Evolutionary conservation across 345 rosid genomes (phyloP).

Genomic region (Euphorbia pulcherrima): DNA sequence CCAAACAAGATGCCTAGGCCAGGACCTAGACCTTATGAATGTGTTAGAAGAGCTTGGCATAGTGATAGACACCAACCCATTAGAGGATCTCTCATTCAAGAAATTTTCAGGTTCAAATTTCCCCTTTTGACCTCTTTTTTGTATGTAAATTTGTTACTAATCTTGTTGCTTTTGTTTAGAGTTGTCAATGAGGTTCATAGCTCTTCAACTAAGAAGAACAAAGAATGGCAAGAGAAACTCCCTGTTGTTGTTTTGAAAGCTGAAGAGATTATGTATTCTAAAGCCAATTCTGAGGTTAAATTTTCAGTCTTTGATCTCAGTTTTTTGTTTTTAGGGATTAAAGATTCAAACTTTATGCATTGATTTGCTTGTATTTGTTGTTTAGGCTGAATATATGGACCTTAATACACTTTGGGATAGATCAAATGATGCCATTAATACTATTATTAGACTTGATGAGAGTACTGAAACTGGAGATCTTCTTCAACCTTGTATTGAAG

Average conservation of each 20-base stretch:
- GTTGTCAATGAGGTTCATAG: slow-evolving; percentile 54
- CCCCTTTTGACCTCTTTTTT: background rate
- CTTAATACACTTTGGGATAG: slow-evolving; percentile 52
- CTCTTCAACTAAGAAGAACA: slow-evolving; percentile 55
- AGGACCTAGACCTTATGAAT: slow-evolving; percentile 69
- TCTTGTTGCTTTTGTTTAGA: slow-evolving; percentile 26
- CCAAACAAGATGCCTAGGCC: slow-evolving; percentile 59
- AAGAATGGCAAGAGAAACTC: slow-evolving; percentile 74
- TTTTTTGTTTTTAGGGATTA: too few species aligned
- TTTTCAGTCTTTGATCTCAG: background rate
- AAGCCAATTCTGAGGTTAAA: slow-evolving; percentile 66
- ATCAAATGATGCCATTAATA: slow-evolving; percentile 60
- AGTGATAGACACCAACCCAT: slow-evolving; percentile 77
- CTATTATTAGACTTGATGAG: slow-evolving; percentile 57
- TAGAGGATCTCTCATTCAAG: slow-evolving; percentile 67
- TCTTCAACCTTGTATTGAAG: slow-evolving; percentile 75
- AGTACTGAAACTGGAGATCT: slow-evolving; percentile 54
- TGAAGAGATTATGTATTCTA: slow-evolving; percentile 70
- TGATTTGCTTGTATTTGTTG: slow-evolving; percentile 5
- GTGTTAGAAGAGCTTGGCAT: slow-evolving; percentile 72
- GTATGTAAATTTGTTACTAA: background rate
- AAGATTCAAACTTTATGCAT: slow-evolving; percentile 2
- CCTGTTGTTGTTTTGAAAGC: slow-evolving; percentile 67
- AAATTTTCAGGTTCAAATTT: slow-evolving; percentile 61
- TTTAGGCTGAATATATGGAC: slow-evolving; percentile 61